These are phyloP conservation scores for Artomyces pyxidatus DNA, from an alignment of 768 basidiomycete genomes.

Conservation along the genomic window DNA sequence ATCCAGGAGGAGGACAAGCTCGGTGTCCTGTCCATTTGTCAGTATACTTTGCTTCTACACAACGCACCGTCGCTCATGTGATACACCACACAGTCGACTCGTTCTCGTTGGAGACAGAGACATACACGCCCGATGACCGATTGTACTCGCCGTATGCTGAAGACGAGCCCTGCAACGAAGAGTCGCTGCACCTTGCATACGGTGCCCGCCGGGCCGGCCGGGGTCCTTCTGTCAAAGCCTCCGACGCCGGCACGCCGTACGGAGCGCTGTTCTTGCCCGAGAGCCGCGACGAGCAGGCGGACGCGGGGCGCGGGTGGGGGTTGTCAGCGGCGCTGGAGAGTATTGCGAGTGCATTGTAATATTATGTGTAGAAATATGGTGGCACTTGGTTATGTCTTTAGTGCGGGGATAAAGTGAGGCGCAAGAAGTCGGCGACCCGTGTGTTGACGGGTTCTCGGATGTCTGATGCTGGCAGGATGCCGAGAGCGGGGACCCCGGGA, in stretches of 20 bases:
- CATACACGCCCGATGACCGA: slow-evolving; percentile 1
- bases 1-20: slow-evolving; percentile 41
- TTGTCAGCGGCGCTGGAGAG: neutral
- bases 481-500: slow-evolving; percentile 20
- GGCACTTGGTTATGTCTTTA: too few species aligned
- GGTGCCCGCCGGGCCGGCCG: slow-evolving; percentile 6
- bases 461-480: slow-evolving; percentile 2
- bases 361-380: too few species aligned
- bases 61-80: neutral
- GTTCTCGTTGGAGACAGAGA: neutral
- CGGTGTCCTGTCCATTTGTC: slow-evolving; percentile 39
- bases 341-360: too few species aligned
- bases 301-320: slow-evolving; percentile 21
- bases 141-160: slow-evolving; percentile 12
- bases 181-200: slow-evolving; percentile 11
- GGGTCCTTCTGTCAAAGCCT: neutral
- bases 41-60: slow-evolving; percentile 16
- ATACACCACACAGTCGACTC: slow-evolving; percentile 9
- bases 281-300: neutral
- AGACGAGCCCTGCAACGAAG: slow-evolving; percentile 15
- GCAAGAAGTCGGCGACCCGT: too few species aligned
- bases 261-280: slow-evolving; percentile 13
- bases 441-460: too few species aligned
- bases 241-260: slow-evolving; percentile 12
- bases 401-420: too few species aligned